Percentiles rank a stretch among this genome's conserved stretches.
These are phyloP conservation scores for Triadica sebifera DNA, from an alignment of 345 rosid species.

Conservation along the genomic window DNA sequence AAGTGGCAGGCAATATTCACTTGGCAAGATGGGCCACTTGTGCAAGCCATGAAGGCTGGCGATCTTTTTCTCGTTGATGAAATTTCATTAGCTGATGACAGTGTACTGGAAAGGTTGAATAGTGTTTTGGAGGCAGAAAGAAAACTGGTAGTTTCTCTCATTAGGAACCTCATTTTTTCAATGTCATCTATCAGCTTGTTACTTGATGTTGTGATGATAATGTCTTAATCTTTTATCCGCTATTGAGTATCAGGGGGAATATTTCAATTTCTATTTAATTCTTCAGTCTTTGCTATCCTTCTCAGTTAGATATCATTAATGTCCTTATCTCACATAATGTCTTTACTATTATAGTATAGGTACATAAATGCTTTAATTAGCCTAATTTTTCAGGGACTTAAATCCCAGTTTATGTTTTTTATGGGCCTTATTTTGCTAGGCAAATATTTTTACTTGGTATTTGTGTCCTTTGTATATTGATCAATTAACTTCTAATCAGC, in stretches of 20 bases:
- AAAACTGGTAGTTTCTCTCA: constrained; percentile 57
- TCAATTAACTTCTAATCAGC: not conserved
- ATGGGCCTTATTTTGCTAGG: not conserved
- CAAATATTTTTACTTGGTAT: not conserved
- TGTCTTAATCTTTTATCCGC: not conserved
- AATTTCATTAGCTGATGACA: constrained; percentile 98
- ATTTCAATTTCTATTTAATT: not conserved
- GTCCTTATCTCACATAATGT: not conserved
- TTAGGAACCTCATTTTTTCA: not conserved
- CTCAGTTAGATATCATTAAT: not conserved
- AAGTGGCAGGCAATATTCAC: constrained; percentile 80
- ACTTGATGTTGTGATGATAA: not conserved
- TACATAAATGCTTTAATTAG: not conserved
- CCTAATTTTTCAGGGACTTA: not conserved
- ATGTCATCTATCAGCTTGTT: not conserved
- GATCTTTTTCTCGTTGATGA: constrained; percentile 87
- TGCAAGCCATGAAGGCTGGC: constrained; percentile 86
- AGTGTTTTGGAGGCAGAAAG: constrained; percentile 94
- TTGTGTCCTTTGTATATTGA: not conserved
- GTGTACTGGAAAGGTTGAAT: constrained; percentile 86
- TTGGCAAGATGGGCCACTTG: constrained; percentile 99
- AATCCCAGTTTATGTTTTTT: not conserved
- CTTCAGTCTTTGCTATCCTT: not conserved
- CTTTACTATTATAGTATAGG: not conserved
- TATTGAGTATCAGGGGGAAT: not conserved